Evolutionary conservation across 2,329 filamentous ascomycete species (phyloP).

Genomic region (Penicillium sp.): DNA sequence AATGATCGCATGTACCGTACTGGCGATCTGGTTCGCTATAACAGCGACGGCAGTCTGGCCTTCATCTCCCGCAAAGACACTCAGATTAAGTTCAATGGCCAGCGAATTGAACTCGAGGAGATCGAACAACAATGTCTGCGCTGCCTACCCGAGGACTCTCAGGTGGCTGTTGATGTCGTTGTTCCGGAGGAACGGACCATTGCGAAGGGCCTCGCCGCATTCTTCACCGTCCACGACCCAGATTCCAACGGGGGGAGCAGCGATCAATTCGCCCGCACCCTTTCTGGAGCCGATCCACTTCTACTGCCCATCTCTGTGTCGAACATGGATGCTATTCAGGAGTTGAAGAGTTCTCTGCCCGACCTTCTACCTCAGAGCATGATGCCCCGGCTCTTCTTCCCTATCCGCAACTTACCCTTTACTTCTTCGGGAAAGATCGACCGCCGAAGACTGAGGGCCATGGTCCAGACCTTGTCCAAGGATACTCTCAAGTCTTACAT

Average conservation of each 20-base stretch:
- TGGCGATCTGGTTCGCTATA: constrained; percentile 41
- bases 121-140: constrained; percentile 46
- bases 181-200: constrained; percentile 32
- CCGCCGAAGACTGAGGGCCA: constrained; percentile 38
- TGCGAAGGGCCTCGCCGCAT: constrained; percentile 35
- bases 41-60: constrained; percentile 33
- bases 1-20: constrained; percentile 40
- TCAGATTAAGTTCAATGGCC: constrained; percentile 46
- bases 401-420: constrained; percentile 43
- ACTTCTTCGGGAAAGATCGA: constrained; percentile 48
- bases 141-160: constrained; percentile 37
- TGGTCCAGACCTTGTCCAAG: constrained; percentile 39
- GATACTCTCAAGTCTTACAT: constrained; percentile 34
- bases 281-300: constrained; percentile 22
- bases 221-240: constrained; percentile 31
- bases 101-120: constrained; percentile 48
- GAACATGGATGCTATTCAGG: constrained; percentile 26
- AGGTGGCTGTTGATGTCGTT: constrained; percentile 48
- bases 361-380: constrained; percentile 43
- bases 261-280: constrained; percentile 19
- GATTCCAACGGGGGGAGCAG: constrained; percentile 24
- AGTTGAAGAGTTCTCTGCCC: constrained; percentile 28
- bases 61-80: constrained; percentile 39
- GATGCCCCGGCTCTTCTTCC: constrained; percentile 47
- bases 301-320: constrained; percentile 29